Conservation (phyloP, 2,329 filamentous ascomycete genomes). For the Fusarium nygamai region DNA sequence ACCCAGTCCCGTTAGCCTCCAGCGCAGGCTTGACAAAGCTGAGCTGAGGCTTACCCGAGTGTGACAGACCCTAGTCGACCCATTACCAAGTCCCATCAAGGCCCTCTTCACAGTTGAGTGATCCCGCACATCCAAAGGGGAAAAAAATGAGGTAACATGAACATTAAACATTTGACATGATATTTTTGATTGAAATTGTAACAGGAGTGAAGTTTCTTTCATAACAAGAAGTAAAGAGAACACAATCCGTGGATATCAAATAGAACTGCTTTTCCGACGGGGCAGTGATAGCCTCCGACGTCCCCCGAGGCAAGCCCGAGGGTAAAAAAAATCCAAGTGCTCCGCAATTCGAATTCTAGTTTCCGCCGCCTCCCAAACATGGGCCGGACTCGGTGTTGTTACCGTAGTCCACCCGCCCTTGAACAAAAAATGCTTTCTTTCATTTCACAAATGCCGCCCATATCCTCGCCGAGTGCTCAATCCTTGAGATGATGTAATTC, state of each 20-base stretch:
- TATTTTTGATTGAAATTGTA: constrained; percentile 29
- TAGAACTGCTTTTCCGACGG: constrained; percentile 39
- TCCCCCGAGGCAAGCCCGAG: constrained; percentile 44
- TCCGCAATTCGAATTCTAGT: constrained; percentile 45
- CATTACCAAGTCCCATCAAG: constrained; percentile 15
- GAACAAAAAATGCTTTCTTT: constrained; percentile 36
- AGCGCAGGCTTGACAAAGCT: constrained; percentile 9
- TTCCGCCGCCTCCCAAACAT: constrained; percentile 34
- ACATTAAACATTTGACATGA: constrained; percentile 26
- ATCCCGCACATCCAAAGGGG: constrained; percentile 17
- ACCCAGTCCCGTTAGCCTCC: constrained; percentile 1
- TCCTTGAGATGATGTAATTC: constrained; percentile 39
- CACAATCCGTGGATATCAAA: constrained; percentile 32
- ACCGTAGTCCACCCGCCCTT: constrained; percentile 19
- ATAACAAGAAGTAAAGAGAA: constrained; percentile 25
- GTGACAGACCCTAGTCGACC: constrained; percentile 14
- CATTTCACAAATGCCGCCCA: constrained; percentile 42
- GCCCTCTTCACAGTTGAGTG: constrained; percentile 6
- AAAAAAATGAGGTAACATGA: neutral
- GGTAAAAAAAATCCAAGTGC: constrained; percentile 46
- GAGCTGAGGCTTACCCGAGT: constrained; percentile 1
- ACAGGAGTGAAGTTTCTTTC: constrained; percentile 43
- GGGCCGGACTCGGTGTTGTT: constrained; percentile 12
- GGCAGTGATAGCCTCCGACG: constrained; percentile 34
- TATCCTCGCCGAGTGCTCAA: constrained; percentile 39